Evolutionary conservation across 306 rosid genomes (phyloP).

Genomic region (Senna siamea): DNA sequence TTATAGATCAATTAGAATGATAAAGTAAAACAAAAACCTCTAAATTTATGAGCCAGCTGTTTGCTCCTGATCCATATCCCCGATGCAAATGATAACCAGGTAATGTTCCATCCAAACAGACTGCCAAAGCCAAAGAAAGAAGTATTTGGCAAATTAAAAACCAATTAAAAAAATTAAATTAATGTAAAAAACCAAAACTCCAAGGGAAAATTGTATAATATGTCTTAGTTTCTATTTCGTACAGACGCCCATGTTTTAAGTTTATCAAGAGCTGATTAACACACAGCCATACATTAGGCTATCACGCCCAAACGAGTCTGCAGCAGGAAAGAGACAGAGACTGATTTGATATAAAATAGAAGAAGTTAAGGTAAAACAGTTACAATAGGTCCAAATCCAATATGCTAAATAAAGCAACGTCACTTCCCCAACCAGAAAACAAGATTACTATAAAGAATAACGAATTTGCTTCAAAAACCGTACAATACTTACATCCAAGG

Average conservation of each 20-base stretch:
- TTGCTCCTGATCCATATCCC: slow-evolving; percentile 86
- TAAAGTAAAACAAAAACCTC: slow-evolving; percentile 59
- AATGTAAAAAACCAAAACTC: slow-evolving; percentile 13
- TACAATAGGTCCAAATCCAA: not conserved
- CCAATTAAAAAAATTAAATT: not conserved
- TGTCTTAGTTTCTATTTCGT: too few species aligned
- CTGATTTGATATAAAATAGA: not conserved
- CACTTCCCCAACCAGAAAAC: too few species aligned
- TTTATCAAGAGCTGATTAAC: too few species aligned
- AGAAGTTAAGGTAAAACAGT: not conserved
- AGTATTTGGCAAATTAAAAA: slow-evolving; percentile 28
- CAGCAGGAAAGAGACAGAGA: too few species aligned
- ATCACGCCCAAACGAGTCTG: too few species aligned
- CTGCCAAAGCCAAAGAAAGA: slow-evolving; percentile 44
- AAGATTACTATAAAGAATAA: slow-evolving; percentile 11
- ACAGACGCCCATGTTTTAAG: not conserved
- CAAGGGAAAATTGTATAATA: too few species aligned
- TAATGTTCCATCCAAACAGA: slow-evolving; percentile 92
- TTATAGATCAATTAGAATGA: slow-evolving; percentile 29
- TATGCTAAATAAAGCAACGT: slow-evolving; percentile 2
- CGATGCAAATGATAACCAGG: slow-evolving; percentile 85
- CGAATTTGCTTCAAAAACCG: too few species aligned
- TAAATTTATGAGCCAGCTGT: slow-evolving; percentile 85
- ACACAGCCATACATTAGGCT: too few species aligned
- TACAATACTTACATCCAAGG: not conserved